Percentiles rank a stretch among this genome's conserved stretches.
Evolutionary conservation across 2,329 filamentous ascomycete species (phyloP).

Genomic region (Colletotrichum sp.): DNA sequence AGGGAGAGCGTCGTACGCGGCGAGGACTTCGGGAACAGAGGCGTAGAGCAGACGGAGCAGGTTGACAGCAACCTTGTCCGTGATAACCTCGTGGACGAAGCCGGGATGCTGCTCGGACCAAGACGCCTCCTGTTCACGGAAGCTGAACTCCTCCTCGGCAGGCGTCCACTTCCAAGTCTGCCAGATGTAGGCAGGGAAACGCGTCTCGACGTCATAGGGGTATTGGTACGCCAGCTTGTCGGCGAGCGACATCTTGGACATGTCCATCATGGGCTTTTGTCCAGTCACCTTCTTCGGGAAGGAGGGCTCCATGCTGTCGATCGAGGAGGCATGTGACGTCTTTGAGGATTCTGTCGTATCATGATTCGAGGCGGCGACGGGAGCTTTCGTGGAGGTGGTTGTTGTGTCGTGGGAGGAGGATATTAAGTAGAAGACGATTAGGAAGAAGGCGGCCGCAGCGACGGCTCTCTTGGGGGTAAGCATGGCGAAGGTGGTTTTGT

Average conservation of each 20-base stretch:
- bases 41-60: conserved; percentile 88
- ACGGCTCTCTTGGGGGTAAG: conserved; percentile 80
- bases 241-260: conserved; percentile 73
- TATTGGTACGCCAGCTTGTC: conserved; percentile 92
- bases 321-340: not conserved
- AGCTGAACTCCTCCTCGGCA: conserved; percentile 76
- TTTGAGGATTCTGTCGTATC: conserved; percentile 9
- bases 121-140: conserved; percentile 84
- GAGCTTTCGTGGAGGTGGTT: conserved; percentile 25
- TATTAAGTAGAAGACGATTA: conserved; percentile 74
- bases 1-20: conserved; percentile 77
- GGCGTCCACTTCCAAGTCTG: conserved; percentile 97
- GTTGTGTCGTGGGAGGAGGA: conserved; percentile 59
- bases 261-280: conserved; percentile 72
- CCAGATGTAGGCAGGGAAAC: conserved; percentile 98
- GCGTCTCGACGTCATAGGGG: conserved; percentile 85
- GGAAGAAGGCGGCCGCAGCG: conserved; percentile 70
- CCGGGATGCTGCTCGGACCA: conserved; percentile 88
- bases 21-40: conserved; percentile 77
- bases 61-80: conserved; percentile 84
- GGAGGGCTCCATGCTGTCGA: conserved; percentile 2
- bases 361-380: conserved; percentile 24
- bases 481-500: conserved; percentile 55
- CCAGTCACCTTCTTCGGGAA: conserved; percentile 38
- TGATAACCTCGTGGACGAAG: conserved; percentile 96